These are phyloP conservation scores for Termitomyces sp. DNA, from an alignment of 768 basidiomycete species.

Conservation along the genomic window DNA sequence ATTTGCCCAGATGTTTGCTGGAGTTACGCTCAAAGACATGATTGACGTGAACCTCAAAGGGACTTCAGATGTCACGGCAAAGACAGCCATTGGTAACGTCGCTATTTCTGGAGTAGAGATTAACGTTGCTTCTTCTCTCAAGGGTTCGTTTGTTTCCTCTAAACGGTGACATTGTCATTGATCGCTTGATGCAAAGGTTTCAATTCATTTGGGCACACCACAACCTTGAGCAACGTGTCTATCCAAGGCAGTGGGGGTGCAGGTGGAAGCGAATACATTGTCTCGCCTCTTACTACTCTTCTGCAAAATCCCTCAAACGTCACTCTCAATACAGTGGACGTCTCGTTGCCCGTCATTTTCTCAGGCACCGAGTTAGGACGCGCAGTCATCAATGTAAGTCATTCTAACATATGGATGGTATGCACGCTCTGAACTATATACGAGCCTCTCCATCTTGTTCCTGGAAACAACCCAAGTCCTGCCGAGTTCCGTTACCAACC, in stretches of 20 bases:
- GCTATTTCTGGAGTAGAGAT: conserved; percentile 62
- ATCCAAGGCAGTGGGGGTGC: conserved; percentile 61
- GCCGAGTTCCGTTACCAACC: conserved; percentile 70
- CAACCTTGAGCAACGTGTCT: conserved; percentile 47
- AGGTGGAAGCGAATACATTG: conserved; percentile 54
- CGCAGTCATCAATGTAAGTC: conserved; percentile 49
- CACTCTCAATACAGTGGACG: conserved; percentile 50
- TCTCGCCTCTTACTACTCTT: conserved; percentile 49
- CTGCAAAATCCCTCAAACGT: conserved; percentile 67
- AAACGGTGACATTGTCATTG: background rate
- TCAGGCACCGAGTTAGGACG: conserved; percentile 51
- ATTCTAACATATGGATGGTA: background rate
- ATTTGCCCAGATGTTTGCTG: conserved; percentile 53
- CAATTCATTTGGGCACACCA: conserved; percentile 49
- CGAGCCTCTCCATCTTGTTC: conserved; percentile 50
- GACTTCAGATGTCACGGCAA: conserved; percentile 50
- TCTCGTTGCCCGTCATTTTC: conserved; percentile 55
- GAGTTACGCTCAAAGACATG: conserved; percentile 42
- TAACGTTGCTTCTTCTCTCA: conserved; percentile 49
- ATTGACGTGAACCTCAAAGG: conserved; percentile 49
- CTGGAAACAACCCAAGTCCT: conserved; percentile 45
- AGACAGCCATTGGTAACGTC: conserved; percentile 60
- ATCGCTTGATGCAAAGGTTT: conserved; percentile 36
- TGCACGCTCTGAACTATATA: background rate
- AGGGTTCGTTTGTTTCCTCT: conserved; percentile 29